Evolutionary conservation across 1,139 yeast genomes (phyloP).

Genomic region (Lodderomyces elongisporus): DNA sequence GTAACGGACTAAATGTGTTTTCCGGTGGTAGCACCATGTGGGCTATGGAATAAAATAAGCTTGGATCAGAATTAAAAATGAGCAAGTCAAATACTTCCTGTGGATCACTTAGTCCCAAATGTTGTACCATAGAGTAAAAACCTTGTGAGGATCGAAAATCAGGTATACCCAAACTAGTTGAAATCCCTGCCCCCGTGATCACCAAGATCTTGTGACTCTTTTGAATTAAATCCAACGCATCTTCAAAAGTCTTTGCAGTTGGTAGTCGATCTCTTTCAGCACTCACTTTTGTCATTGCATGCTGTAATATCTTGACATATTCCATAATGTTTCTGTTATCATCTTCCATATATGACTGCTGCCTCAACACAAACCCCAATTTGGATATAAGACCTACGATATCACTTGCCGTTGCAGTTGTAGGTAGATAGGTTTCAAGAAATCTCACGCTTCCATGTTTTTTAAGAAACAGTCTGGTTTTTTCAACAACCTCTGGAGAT

Average conservation of each 20-base stretch:
- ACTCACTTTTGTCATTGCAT: slow-evolving; percentile 57
- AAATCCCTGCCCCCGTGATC: slow-evolving; percentile 93
- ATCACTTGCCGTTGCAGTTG: slow-evolving; percentile 51
- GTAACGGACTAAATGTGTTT: slow-evolving; percentile 74
- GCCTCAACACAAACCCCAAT: slow-evolving; percentile 50
- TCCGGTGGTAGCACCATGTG: slow-evolving; percentile 82
- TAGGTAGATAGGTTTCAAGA: slow-evolving; percentile 56
- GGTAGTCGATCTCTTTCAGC: slow-evolving; percentile 50
- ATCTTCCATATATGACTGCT: slow-evolving; percentile 19
- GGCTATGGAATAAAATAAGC: slow-evolving; percentile 82
- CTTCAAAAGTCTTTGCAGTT: slow-evolving; percentile 54
- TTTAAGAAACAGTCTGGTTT: slow-evolving; percentile 57
- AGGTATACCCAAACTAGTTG: slow-evolving; percentile 89
- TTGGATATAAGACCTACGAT: slow-evolving; percentile 43
- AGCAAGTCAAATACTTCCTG: slow-evolving; percentile 88
- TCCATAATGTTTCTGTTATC: slow-evolving; percentile 42
- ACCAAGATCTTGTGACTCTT: slow-evolving; percentile 65
- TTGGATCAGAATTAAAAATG: slow-evolving; percentile 72
- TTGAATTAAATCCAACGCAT: slow-evolving; percentile 49
- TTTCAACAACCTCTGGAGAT: slow-evolving; percentile 17
- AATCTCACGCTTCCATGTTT: slow-evolving; percentile 56
- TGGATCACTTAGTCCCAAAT: slow-evolving; percentile 79
- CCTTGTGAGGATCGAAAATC: slow-evolving; percentile 93
- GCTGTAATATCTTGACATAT: slow-evolving; percentile 48
- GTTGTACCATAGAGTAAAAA: slow-evolving; percentile 66